Base-by-base conservation (phyloP, 2,329 filamentous ascomycete species). In the Fusarium sp. region DNA sequence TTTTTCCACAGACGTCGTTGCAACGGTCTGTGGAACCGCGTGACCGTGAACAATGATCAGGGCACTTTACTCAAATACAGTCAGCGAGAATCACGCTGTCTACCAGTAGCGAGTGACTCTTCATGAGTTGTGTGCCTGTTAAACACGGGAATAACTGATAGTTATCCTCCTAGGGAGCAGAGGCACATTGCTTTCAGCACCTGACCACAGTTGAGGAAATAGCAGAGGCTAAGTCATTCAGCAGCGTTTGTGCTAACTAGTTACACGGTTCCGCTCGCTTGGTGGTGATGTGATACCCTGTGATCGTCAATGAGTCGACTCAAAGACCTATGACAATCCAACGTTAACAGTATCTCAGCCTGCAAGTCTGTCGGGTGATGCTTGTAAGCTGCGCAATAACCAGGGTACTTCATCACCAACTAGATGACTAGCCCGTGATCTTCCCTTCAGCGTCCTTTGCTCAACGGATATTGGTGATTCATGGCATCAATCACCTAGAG, bases 221-320 rank as follows among this genome's bases (percentile, higher is more conserved):
- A 4, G 5, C 16, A 7, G 20, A n/a, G 0, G 8, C 6, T 6
- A 8, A 29, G 24, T 27, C 9, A 50, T n/a, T n/a, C 24, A 50
- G 11, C 5, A 50, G 0, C 3, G 0, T 2, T n/a, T 50, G 14
- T 18, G 24, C 16, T 13, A n/a, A 22, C 1, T 10, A 8, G 18
- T 4, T 31, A 9, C 18, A 29, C 47, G 2, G 8, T 1, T 2
- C 6, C 47, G 5, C 1, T 54, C 11, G 5, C 20, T 31, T 54
- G 2, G 10, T 1, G 5, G 6, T 20, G 18, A 8, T 13, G 27
- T 54, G 18, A 31, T 31, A 54, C 5, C 27, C 2, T 1, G 18
- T 31, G 47, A 20, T 20, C 10, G 47, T 20, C 10, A 31, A 54
- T 31, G 27, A 31, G 47, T 54, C 24, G 27, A n/a, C 47, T 14